Evolutionary conservation across 768 basidiomycete genomes (phyloP).

Genomic region (Russula virescens): DNA sequence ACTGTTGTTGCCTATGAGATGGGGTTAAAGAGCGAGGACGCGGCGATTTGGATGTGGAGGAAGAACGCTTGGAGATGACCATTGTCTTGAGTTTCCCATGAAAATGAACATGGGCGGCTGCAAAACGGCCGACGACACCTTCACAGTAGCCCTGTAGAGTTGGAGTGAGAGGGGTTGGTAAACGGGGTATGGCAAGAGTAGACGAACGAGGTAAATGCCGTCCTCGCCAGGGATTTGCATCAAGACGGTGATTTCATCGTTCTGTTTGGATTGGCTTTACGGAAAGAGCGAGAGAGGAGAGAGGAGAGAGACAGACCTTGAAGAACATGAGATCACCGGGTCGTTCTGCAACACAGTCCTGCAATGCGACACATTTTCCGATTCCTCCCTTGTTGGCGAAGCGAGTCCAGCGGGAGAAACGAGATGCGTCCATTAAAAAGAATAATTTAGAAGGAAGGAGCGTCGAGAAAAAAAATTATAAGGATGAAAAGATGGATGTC

Average conservation of each 20-base stretch:
- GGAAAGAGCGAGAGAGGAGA: background rate
- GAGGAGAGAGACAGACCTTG: constrained; percentile 44
- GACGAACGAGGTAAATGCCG: constrained; percentile 57
- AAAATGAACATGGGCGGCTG: constrained; percentile 57
- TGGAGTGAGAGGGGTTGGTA: constrained; percentile 1
- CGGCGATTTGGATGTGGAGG: constrained; percentile 31
- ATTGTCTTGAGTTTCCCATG: constrained; percentile 73
- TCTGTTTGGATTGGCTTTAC: constrained; percentile 36
- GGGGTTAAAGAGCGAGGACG: constrained; percentile 28
- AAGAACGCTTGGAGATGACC: constrained; percentile 64
- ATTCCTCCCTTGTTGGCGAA: constrained; percentile 85
- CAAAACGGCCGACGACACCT: constrained; percentile 77
- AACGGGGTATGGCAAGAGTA: background rate
- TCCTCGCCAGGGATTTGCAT: constrained; percentile 57
- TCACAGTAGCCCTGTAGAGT: constrained; percentile 71
- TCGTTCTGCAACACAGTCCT: constrained; percentile 71
- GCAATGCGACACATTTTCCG: constrained; percentile 65
- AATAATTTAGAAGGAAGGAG: background rate
- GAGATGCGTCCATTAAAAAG: constrained; percentile 54
- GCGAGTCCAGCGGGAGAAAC: constrained; percentile 75
- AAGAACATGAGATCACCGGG: constrained; percentile 83
- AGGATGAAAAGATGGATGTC: background rate
- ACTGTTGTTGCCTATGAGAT: constrained; percentile 26
- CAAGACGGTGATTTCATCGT: constrained; percentile 73
- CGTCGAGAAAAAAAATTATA: background rate